These are phyloP conservation scores for Trametes gibbosa DNA, from an alignment of 768 basidiomycete species.

Conservation along the genomic window DNA sequence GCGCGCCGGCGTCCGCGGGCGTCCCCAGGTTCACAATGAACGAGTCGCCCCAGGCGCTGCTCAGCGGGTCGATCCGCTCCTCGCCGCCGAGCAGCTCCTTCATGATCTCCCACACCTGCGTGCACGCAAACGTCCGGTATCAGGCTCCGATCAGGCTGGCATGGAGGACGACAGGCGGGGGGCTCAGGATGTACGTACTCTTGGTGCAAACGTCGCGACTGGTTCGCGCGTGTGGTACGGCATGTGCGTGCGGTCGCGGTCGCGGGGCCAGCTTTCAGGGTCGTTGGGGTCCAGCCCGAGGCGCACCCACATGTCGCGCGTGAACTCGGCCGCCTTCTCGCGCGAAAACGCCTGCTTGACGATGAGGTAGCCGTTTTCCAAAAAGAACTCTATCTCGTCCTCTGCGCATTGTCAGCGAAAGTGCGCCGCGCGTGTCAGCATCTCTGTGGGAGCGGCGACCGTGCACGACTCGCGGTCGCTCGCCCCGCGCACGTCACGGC, in stretches of 20 bases:
- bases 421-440: background rate
- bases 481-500: no score
- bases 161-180: no score
- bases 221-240: conserved; percentile 47
- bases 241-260: conserved; percentile 52
- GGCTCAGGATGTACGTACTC: conserved; percentile 40
- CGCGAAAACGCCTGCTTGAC: conserved; percentile 52
- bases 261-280: conserved; percentile 47
- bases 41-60: conserved; percentile 52
- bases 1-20: conserved; percentile 25
- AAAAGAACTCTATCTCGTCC: conserved; percentile 51
- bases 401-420: conserved; percentile 27
- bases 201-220: conserved; percentile 51
- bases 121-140: background rate
- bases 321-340: conserved; percentile 50
- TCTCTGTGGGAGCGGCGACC: background rate
- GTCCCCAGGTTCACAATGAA: conserved; percentile 64
- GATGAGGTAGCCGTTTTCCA: conserved; percentile 53
- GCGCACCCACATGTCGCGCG: conserved; percentile 49
- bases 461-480: no score
- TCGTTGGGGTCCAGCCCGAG: conserved; percentile 52
- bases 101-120: conserved; percentile 58
- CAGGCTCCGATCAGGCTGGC: no score
- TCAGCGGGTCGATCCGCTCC: conserved; percentile 51
- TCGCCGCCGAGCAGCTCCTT: conserved; percentile 59